These are phyloP conservation scores for Kurtzmaniella quercitrusa DNA, from an alignment of 1,139 yeast genomes.

Conservation along the genomic window DNA sequence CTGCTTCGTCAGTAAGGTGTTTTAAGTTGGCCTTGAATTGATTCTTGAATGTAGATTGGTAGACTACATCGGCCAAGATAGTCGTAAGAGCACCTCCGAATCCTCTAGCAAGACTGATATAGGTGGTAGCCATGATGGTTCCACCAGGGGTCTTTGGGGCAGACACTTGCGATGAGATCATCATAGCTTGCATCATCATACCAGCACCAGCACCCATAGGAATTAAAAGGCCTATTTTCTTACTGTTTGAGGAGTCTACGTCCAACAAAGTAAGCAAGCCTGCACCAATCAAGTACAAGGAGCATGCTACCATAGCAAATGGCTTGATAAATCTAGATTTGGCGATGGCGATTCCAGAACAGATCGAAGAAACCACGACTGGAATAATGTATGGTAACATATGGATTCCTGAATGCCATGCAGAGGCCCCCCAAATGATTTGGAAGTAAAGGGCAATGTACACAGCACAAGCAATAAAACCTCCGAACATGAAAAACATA, in stretches of 20 bases:
- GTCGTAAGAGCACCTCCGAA: constrained; percentile 30
- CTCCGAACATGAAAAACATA: constrained; percentile 18
- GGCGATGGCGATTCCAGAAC: constrained; percentile 25
- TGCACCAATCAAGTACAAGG: constrained; percentile 28
- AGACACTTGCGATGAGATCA: constrained; percentile 26
- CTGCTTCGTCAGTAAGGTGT: constrained; percentile 13
- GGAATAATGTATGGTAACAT: constrained; percentile 35
- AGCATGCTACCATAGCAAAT: constrained; percentile 21
- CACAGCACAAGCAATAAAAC: constrained; percentile 23
- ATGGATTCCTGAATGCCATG: constrained; percentile 37
- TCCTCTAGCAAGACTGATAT: constrained; percentile 27
- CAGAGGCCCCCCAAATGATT: constrained; percentile 25
- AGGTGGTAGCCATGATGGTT: constrained; percentile 32
- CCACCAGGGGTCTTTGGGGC: constrained; percentile 38
- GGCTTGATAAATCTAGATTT: constrained; percentile 30
- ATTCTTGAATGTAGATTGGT: constrained; percentile 25
- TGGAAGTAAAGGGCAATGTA: constrained; percentile 37
- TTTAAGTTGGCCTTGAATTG: constrained; percentile 14
- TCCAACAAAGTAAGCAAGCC: constrained; percentile 30
- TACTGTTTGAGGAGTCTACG: constrained; percentile 22
- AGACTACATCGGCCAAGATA: constrained; percentile 31
- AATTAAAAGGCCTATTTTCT: constrained; percentile 34
- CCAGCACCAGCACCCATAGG: constrained; percentile 29
- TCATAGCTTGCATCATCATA: constrained; percentile 23
- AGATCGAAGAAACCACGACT: constrained; percentile 26